Evolutionary conservation across 257 asterid species (phyloP), one percentile per base, ranked within the genome.

Genomic region (Nicotiana noctiflora): DNA sequence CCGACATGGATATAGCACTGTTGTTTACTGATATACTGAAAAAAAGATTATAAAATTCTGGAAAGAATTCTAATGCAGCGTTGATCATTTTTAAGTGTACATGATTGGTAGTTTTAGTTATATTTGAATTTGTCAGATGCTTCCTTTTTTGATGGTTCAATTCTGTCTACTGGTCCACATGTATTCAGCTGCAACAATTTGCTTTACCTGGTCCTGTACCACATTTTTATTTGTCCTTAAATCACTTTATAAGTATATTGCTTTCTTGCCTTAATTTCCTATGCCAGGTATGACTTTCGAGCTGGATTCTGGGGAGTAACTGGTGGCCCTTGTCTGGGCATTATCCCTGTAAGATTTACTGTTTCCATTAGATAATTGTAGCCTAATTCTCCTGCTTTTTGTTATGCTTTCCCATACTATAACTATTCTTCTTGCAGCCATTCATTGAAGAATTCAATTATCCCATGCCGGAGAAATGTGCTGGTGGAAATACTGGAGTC

Each of bases 251-350:
- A 11, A 46, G 40, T 72, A 46, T 13, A 46, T 80, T 65, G 68
- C 67, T 77, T 65, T 75, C 27, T 19, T 8, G 61, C 56, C 34
- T 68, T 68, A 65, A 23, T 51, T 60, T 67, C 75, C 65, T 86
- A 27, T 37, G 55, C 85, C 83, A 95, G 99, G 98, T 95, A 27
- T 23, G 99, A 95, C 75, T 90, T 85, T 61, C 91, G 97, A 79
- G 99, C 96, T 78, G 99, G 99, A 83, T 95, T 95, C 85, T 95
- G 99, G 99, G 98, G 99, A 81, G 93, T 86, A 19, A 80, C 89
- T 4, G 97, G 98, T 79, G 94, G 97, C 78, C 96, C 98, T 81
- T 93, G 98, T 82, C 94, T 91, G 32, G 99, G 99, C 87, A 90
- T 95, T 76, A 74, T 95, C 79, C 98, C 99, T 17, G 99, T 95